phyloP scores from a whole-genome alignment of 176 grass and related monocot species.

The Echinochloa phyllopogon region DNA sequence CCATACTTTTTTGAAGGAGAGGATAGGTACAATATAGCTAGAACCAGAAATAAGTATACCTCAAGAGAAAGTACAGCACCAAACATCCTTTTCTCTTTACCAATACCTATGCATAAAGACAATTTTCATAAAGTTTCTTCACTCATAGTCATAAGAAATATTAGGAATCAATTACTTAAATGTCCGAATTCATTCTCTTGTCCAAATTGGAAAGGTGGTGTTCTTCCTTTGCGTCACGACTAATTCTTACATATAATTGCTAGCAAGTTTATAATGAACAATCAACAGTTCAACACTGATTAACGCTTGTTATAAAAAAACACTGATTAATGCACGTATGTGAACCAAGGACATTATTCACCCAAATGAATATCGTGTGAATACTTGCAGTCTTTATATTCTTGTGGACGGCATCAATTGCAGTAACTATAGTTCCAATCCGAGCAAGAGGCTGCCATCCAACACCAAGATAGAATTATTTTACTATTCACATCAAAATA shows the following conservation, averaged over 20 bases:
- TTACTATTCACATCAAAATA: too few relatives aligned
- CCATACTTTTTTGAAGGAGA: neutral
- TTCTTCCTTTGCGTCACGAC: neutral
- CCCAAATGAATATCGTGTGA: too few relatives aligned
- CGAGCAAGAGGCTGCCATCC: too few relatives aligned
- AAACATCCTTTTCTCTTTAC: slow-evolving; percentile 72
- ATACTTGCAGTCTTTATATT: too few relatives aligned
- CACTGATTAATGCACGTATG: neutral
- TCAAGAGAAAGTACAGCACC: too few relatives aligned
- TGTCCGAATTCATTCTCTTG: neutral
- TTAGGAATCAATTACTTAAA: neutral
- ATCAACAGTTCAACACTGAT: too few relatives aligned
- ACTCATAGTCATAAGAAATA: slow-evolving; percentile 24
- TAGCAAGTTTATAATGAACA: neutral
- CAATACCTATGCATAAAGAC: slow-evolving; percentile 69
- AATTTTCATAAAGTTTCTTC: slow-evolving; percentile 41
- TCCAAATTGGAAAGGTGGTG: neutral
- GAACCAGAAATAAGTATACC: slow-evolving; percentile 49
- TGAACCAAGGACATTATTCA: neutral
- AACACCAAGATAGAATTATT: too few relatives aligned
- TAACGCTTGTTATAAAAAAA: too few relatives aligned
- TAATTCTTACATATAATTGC: neutral
- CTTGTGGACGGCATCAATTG: too few relatives aligned
- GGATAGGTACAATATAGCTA: neutral
- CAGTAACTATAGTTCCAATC: too few relatives aligned